Evolutionary conservation across 2,329 filamentous ascomycete genomes (phyloP), one percentile per base, ranked within the genome.

Genomic region (Arthrobotrys sinensis): DNA sequence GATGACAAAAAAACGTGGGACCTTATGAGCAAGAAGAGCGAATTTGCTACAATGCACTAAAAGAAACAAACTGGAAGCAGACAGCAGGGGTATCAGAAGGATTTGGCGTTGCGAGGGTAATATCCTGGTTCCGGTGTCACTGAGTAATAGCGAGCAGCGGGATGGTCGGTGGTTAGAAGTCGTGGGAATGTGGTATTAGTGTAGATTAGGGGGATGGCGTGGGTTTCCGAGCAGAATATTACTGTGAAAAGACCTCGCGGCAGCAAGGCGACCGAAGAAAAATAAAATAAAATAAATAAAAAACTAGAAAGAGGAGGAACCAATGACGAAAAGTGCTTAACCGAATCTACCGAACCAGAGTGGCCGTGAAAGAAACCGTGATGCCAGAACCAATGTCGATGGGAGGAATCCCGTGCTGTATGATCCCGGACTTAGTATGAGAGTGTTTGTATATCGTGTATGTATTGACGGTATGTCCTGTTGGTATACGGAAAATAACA

Each of bases 191-290:
- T 57, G 53, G 43, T 77, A 77, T 77, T 70, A 70, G 32, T 45
- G 52, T 45, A 19, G 52, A 66, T 64, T 72, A 63, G 19, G 62
- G 19, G 45, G 60, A 34, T 72, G 60, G 62, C 67, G 67, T 68
- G 67, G 62, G 12, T 77, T 77, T 70, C 60, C 62, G 75, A 78
- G 67, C 75, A 55, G 38, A 55, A 72, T 72, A 78, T 78, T 67
- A 78, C 55, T 32, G 57, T 14, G 40, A 72, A 71, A 77, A 78
- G 34, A 52, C 66, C 75, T 78, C 75, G 60, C 53, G 24, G 62
- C 36, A 53, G 67, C 60, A 78, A 55, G 36, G 43, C 45, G 38
- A 24, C 38, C 32, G 28, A 53, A 53, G 50, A 36, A 36, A 28
- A 28, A 28, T 2, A 28, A 28, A 45, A 45, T 14, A 46, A 45